phyloP scores from a whole-genome alignment of 176 grass and related monocot genomes.

The Coix lacrymajobi region DNA sequence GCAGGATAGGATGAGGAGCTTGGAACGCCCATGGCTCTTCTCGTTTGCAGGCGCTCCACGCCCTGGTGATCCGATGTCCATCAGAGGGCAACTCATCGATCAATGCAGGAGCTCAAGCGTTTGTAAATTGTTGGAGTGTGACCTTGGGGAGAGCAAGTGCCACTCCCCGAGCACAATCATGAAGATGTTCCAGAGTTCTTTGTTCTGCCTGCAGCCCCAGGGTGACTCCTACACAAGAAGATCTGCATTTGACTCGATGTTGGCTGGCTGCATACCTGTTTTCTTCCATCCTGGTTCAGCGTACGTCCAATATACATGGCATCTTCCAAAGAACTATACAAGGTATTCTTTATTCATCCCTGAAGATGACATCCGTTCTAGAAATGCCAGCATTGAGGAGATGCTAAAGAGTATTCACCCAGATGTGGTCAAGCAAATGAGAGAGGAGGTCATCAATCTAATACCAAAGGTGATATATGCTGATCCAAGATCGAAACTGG shows the following conservation, averaged over 20 bases:
- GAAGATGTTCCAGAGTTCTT: constrained; percentile 96
- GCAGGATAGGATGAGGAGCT: constrained; percentile 92
- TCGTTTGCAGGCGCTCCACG: constrained; percentile 92
- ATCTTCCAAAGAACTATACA: constrained; percentile 91
- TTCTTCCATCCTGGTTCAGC: constrained; percentile 98
- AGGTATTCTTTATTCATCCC: constrained; percentile 93
- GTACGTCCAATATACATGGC: constrained; percentile 90
- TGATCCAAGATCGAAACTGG: constrained; percentile 84
- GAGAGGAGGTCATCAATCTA: constrained; percentile 88
- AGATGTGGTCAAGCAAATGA: constrained; percentile 54
- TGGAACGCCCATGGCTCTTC: constrained; percentile 80
- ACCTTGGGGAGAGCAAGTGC: constrained; percentile 93
- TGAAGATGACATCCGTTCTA: constrained; percentile 50
- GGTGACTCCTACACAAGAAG: constrained; percentile 93
- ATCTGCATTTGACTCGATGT: constrained; percentile 90
- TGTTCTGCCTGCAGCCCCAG: constrained; percentile 95
- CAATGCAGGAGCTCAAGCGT: constrained; percentile 73
- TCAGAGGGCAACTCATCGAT: constrained; percentile 76
- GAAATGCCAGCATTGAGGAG: constrained; percentile 70
- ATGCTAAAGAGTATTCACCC: constrained; percentile 60
- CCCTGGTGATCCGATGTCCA: constrained; percentile 79
- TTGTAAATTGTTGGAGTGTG: constrained; percentile 87
- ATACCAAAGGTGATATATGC: constrained; percentile 90
- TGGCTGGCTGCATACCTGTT: constrained; percentile 95
- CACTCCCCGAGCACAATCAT: constrained; percentile 87